Conservation (phyloP, 2,329 filamentous ascomycete genomes). For the Colletotrichum musae region DNA sequence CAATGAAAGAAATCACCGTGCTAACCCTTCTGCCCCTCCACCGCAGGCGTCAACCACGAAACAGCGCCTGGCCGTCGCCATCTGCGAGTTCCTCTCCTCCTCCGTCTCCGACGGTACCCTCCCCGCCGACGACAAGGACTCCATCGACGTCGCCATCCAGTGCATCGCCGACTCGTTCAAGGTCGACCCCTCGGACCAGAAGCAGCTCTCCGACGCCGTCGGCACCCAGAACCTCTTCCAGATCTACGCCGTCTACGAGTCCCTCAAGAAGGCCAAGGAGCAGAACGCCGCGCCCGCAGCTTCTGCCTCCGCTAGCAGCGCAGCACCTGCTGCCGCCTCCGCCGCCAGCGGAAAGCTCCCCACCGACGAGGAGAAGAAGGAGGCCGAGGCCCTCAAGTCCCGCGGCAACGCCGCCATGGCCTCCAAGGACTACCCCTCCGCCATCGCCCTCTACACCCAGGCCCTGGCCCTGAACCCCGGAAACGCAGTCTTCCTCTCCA, state of each 20-base stretch:
- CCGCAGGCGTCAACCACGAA: constrained; percentile 65
- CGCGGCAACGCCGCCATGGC: constrained; percentile 96
- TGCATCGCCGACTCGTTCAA: constrained; percentile 97
- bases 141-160: constrained; percentile 92
- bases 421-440: constrained; percentile 87
- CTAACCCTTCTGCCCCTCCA: constrained; percentile 4
- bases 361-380: constrained; percentile 76
- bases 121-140: constrained; percentile 89
- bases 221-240: constrained; percentile 89
- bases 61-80: constrained; percentile 95
- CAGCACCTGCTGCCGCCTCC: constrained; percentile 51
- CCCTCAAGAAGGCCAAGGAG: constrained; percentile 76
- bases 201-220: constrained; percentile 81
- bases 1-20: not conserved
- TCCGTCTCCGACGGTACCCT: constrained; percentile 92
- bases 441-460: constrained; percentile 90
- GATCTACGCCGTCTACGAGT: constrained; percentile 98
- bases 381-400: constrained; percentile 90
- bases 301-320: not conserved
- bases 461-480: constrained; percentile 84
- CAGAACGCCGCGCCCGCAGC: constrained; percentile 8
- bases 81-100: constrained; percentile 92
- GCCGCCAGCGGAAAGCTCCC: constrained; percentile 55
- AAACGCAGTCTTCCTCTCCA: constrained; percentile 97
- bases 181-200: constrained; percentile 85